phyloP scores from a whole-genome alignment of 2,329 filamentous ascomycete species.

The Knoxdaviesia capensis region DNA sequence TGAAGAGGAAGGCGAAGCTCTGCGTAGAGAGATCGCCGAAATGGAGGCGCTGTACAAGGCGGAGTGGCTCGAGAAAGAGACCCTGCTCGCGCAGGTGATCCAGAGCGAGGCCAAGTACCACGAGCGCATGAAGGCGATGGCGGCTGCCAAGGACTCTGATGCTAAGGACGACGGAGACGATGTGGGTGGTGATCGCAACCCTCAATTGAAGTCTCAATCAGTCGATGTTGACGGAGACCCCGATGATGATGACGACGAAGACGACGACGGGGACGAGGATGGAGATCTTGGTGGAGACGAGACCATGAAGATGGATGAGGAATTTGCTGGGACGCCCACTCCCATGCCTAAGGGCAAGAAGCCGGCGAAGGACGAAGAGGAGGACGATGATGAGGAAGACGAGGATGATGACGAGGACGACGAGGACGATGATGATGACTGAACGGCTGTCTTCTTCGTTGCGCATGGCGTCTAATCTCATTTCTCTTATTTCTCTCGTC shows the following conservation, averaged over 20 bases:
- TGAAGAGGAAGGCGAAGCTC: constrained; percentile 40
- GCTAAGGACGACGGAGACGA: constrained; percentile 10
- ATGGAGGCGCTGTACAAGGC: constrained; percentile 47
- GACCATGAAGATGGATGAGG: too few species aligned
- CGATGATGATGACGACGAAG: too few species aligned
- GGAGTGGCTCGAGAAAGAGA: constrained; percentile 66
- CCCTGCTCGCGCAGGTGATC: constrained; percentile 54
- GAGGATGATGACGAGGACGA: neutral
- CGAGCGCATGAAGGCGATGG: constrained; percentile 26
- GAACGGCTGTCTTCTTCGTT: too few species aligned
- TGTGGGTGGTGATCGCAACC: constrained; percentile 4
- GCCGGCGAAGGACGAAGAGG: constrained; percentile 1
- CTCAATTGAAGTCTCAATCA: too few species aligned
- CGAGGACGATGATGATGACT: neutral
- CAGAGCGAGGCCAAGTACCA: constrained; percentile 46
- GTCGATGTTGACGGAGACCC: too few species aligned
- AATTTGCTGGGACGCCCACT: too few species aligned
- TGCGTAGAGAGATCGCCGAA: constrained; percentile 43
- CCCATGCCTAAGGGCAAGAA: neutral
- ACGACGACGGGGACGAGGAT: too few species aligned
- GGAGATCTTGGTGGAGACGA: too few species aligned
- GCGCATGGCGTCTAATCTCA: too few species aligned
- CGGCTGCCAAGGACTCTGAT: constrained; percentile 14
- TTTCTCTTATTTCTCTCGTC: neutral
- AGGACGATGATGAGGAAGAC: neutral